A percentile compares a stretch with the other conserved stretches of the same genome.
Conservation (phyloP, 768 basidiomycete genomes). For the Lentinula edodes region DNA sequence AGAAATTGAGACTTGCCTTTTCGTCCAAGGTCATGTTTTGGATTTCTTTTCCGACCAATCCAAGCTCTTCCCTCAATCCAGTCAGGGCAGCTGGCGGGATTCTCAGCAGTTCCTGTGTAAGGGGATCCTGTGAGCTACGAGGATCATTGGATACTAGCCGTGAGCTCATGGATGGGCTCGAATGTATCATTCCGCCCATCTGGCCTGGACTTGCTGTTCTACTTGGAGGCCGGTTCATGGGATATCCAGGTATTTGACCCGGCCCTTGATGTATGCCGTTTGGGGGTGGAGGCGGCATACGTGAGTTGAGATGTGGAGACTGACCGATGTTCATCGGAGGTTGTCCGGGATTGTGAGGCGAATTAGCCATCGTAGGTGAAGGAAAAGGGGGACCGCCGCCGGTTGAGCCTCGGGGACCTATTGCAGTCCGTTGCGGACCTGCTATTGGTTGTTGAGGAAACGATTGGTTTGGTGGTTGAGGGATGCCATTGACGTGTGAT, state of each 20-base stretch:
- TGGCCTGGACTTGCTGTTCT: constrained; percentile 49
- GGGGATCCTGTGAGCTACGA: constrained; percentile 10
- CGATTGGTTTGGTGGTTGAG: constrained; percentile 25
- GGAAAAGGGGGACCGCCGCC: constrained; percentile 46
- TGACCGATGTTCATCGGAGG: constrained; percentile 40
- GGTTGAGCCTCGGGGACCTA: constrained; percentile 36
- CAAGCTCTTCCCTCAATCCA: constrained; percentile 35
- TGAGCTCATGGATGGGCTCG: constrained; percentile 51
- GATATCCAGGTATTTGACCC: constrained; percentile 23
- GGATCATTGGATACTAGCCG: constrained; percentile 33
- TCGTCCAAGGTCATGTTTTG: constrained; percentile 39
- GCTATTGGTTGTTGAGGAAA: constrained; percentile 25
- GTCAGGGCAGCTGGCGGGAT: constrained; percentile 31
- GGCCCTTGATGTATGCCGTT: constrained; percentile 26
- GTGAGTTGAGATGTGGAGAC: constrained; percentile 43
- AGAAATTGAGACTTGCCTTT: constrained; percentile 41
- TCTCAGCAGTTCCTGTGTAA: constrained; percentile 37
- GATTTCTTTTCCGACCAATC: constrained; percentile 41
- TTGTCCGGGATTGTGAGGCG: constrained; percentile 41
- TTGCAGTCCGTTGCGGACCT: constrained; percentile 26
- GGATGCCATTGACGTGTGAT: constrained; percentile 40
- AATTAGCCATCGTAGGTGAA: constrained; percentile 61
- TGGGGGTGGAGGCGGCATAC: constrained; percentile 46
- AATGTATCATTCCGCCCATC: constrained; percentile 40
- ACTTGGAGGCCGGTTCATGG: constrained; percentile 50